Evolutionary conservation across 768 basidiomycete species (phyloP), one percentile per base, ranked within the genome.

Genomic region (Lactarius tabidus): DNA sequence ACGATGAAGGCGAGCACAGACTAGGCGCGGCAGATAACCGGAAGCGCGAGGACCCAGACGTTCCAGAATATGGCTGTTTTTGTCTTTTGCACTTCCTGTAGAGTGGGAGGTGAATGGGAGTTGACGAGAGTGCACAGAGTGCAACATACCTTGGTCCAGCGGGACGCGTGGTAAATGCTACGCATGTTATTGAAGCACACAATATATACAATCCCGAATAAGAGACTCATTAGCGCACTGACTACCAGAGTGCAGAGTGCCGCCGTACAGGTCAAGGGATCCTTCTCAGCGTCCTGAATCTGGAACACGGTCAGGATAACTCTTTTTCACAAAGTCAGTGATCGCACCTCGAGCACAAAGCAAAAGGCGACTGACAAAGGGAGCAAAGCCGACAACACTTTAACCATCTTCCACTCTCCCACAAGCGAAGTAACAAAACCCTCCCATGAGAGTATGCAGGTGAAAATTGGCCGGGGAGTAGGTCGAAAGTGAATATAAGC

Each of bases 131-230:
- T n/a, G 57, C 12, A 1, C 2, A 41, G 29, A 31, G 56, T 10
- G 43, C 36, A 3, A 53, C 57, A 17, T 70, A 87, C 88, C 75
- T 89, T 85, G 15, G 88, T 87, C 87, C 88, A 91, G 62, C 82
- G 80, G 9, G 85, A 84, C 1, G 89, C 89, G 63, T 84, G 83
- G 69, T 84, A 79, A 84, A 89, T 88, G 67, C 80, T 87, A 51
- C 83, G 80, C 89, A 91, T 91, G 1, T 82, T 84, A 17, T 83
- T 82, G 64, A 91, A 91, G 31, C 87, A 77, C 18, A 91, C 78
- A 17, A 88, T 90, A 73, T 87, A 91, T 62, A 88, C 79, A 69
- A 89, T 89, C 0, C 90, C 90, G 71, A 84, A 91, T 3, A 81
- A 81, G 26, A 91, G 76, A 68, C 88, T 89, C 83, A 90, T 85